A percentile compares a stretch with the other conserved stretches of the same genome.
phyloP scores from a whole-genome alignment of 768 basidiomycete genomes.

The Chalciporus piperatus region DNA sequence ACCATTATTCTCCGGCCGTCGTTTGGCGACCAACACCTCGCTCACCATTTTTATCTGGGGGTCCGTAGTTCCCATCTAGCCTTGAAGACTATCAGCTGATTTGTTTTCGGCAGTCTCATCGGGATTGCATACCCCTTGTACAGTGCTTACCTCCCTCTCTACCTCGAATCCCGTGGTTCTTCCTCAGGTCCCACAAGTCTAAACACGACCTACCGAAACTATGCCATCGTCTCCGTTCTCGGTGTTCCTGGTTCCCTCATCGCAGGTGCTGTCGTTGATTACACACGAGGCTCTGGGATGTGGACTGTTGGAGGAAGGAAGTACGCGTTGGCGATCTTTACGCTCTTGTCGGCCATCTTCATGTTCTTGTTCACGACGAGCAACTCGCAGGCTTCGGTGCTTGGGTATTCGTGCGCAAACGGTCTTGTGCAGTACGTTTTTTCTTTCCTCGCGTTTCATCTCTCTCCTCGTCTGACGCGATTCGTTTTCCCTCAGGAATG shows the following conservation, averaged over 20 bases:
- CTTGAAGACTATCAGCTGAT: not conserved
- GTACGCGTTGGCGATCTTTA: slow-evolving; percentile 44
- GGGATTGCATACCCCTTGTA: slow-evolving; percentile 56
- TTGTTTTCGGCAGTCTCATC: slow-evolving; percentile 33
- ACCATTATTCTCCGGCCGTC: slow-evolving; percentile 46
- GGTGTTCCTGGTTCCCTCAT: slow-evolving; percentile 49
- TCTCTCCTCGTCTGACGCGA: too few relatives aligned
- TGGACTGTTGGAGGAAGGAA: slow-evolving; percentile 46
- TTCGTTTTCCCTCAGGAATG: slow-evolving; percentile 26
- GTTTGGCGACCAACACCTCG: slow-evolving; percentile 43
- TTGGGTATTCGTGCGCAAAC: slow-evolving; percentile 47
- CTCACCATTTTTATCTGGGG: slow-evolving; percentile 54
- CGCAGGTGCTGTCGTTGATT: slow-evolving; percentile 45
- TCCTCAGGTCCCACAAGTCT: slow-evolving; percentile 21
- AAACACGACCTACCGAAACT: slow-evolving; percentile 43
- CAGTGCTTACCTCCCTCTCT: slow-evolving; percentile 50
- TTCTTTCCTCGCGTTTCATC: not conserved
- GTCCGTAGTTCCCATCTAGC: slow-evolving; percentile 22
- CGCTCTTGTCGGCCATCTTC: slow-evolving; percentile 44
- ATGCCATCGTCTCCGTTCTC: slow-evolving; percentile 45
- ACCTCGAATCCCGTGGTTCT: slow-evolving; percentile 38
- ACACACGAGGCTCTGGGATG: slow-evolving; percentile 31
- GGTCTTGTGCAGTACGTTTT: slow-evolving; percentile 39
- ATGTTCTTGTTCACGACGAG: slow-evolving; percentile 53
- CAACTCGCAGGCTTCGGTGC: slow-evolving; percentile 35